Percentiles rank a stretch among this genome's conserved stretches.
Conservation (phyloP, 306 rosid species). For the Senna siamea region DNA sequence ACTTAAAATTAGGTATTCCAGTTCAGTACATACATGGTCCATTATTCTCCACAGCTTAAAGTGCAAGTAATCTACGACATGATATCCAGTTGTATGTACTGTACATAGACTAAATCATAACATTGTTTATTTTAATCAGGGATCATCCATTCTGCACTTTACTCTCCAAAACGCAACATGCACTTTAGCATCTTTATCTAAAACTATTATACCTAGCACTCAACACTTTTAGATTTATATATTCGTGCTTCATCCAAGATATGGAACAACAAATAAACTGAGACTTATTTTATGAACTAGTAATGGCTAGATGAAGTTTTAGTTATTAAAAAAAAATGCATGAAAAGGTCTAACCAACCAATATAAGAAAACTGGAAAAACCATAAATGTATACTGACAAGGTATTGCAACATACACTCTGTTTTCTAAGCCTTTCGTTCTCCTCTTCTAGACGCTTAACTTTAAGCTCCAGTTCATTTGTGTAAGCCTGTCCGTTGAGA, state of each 20-base stretch:
- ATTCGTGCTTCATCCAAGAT: neutral
- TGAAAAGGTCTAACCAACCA: neutral
- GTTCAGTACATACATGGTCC: neutral
- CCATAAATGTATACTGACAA: conserved; percentile 3
- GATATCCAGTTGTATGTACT: neutral
- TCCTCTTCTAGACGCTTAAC: conserved; percentile 70
- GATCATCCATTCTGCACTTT: neutral
- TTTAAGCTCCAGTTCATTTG: conserved; percentile 68
- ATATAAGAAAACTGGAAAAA: neutral
- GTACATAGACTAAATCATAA: neutral
- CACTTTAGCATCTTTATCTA: neutral
- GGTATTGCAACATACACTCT: conserved; percentile 58
- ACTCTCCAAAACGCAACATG: neutral
- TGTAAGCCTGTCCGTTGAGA: conserved; percentile 60
- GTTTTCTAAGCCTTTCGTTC: conserved; percentile 78
- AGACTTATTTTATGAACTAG: neutral
- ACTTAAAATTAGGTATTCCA: neutral
- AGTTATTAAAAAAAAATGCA: neutral
- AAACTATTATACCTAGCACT: neutral
- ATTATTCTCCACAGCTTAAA: neutral
- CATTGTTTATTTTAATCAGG: neutral
- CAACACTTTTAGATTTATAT: neutral
- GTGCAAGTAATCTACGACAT: neutral
- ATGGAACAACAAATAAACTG: neutral
- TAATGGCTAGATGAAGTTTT: neutral